A percentile compares a stretch with the other conserved stretches of the same genome.
phyloP scores from a whole-genome alignment of 2,329 filamentous ascomycete genomes.

The Kalmusia sp. region DNA sequence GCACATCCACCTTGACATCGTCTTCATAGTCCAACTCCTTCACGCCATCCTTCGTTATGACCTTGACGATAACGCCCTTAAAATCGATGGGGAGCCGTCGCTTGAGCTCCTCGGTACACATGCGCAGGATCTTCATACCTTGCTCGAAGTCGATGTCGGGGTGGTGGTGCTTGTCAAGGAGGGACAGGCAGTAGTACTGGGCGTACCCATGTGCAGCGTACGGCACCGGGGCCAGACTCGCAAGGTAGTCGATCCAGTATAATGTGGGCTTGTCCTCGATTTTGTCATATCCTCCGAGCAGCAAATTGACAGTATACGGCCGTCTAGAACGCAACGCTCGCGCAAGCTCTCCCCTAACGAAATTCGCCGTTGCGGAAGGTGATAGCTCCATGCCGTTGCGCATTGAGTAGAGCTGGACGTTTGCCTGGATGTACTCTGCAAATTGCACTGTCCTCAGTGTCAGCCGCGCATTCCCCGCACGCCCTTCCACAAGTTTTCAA shows the following conservation, averaged over 20 bases:
- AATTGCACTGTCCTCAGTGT: conserved; percentile 78
- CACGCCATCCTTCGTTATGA: conserved; percentile 93
- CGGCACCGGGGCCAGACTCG: conserved; percentile 83
- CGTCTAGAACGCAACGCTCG: conserved; percentile 88
- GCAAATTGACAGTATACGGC: conserved; percentile 95
- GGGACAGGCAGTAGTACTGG: conserved; percentile 98
- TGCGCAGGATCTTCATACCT: conserved; percentile 87
- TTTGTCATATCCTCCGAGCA: conserved; percentile 91
- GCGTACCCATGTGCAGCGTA: conserved; percentile 98
- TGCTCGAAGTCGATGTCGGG: conserved; percentile 89
- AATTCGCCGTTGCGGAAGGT: conserved; percentile 86
- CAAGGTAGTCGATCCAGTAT: conserved; percentile 98
- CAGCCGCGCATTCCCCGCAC: conserved; percentile 6
- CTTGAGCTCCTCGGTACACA: conserved; percentile 98
- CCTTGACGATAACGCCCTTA: conserved; percentile 94
- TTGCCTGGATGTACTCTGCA: conserved; percentile 98
- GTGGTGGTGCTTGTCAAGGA: conserved; percentile 98
- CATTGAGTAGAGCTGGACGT: conserved; percentile 98
- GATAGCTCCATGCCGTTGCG: conserved; percentile 93
- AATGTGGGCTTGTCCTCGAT: conserved; percentile 89
- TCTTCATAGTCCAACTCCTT: conserved; percentile 85
- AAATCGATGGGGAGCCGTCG: conserved; percentile 97
- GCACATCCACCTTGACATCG: conserved; percentile 71
- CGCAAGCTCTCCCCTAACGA: conserved; percentile 92
- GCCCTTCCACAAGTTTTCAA: not conserved